phyloP scores from a whole-genome alignment of 352 stramenopile species.

The Phytopythium helicoides region DNA sequence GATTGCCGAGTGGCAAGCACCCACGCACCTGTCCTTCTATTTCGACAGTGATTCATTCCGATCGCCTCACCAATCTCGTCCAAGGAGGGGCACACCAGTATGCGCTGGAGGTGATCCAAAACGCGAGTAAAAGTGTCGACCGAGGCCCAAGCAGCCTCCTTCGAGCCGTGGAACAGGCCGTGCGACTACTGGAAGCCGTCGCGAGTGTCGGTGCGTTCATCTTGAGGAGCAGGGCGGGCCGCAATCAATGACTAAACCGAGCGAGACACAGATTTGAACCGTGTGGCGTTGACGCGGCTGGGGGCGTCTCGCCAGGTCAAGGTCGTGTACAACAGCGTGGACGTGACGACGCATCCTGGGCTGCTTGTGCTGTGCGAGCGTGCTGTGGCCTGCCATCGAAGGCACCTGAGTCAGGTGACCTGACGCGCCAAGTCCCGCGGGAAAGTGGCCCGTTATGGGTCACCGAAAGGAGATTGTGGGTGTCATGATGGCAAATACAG shows the following conservation, averaged over 20 bases:
- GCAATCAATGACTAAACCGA: not conserved
- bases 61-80: slow-evolving; percentile 33
- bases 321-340: slow-evolving; percentile 52
- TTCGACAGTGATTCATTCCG: slow-evolving; percentile 16
- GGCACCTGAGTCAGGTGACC: slow-evolving; percentile 30
- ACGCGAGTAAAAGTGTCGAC: slow-evolving; percentile 10
- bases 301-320: slow-evolving; percentile 52
- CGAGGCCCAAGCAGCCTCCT: slow-evolving; percentile 10
- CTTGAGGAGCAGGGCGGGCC: not conserved
- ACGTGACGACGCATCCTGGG: slow-evolving; percentile 22
- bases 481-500: too few species aligned
- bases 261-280: slow-evolving; percentile 34
- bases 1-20: not conserved
- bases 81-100: slow-evolving; percentile 46
- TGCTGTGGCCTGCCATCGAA: slow-evolving; percentile 53
- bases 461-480: too few species aligned
- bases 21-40: not conserved
- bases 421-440: too few species aligned
- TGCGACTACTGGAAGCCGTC: slow-evolving; percentile 50
- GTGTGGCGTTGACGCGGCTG: slow-evolving; percentile 49
- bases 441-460: too few species aligned
- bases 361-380: slow-evolving; percentile 55
- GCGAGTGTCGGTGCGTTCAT: slow-evolving; percentile 34
- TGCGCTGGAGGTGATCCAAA: slow-evolving; percentile 37
- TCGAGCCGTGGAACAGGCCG: slow-evolving; percentile 38